Evolutionary conservation across 208 protist genomes (phyloP), one percentile per base, ranked within the genome.

Genomic region (Trypanosoma conorhini): DNA sequence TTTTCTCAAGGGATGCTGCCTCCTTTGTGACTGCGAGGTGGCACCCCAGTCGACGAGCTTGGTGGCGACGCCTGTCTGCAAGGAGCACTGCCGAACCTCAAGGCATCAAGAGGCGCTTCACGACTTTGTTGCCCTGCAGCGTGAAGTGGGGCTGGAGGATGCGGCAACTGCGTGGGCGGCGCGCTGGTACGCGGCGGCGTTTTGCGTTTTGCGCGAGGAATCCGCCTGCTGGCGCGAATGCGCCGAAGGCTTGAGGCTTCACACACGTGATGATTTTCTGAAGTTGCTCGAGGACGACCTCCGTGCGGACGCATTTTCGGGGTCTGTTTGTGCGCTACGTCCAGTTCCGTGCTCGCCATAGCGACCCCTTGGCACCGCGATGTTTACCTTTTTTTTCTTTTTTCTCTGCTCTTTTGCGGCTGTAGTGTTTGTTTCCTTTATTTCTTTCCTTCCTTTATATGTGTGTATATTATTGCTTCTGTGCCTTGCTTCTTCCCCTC

Each of bases 261-360:
- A 70, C 21, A 55, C 65, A 40, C 7, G 15, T 28, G 55, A 50
- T 50, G 65, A 46, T 28, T 70, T 70, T 70, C 13, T 70, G 42
- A 26, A 70, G n/a, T 50, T 70, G 26, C 30, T 70, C 19, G 21
- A 70, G 40, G 28, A 52, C 50, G 54, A 70, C 12, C 13, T 52
- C 15, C 65, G 31, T 30, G 15, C 22, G 17, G 55, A 19, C 28
- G 38, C 44, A 28, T 70, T 70, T 54, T 1, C 26, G 31, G 40
- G 62, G n/a, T 38, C 55, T 26, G 12, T 62, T 24, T 62, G 51
- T n/a, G 7, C 19, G 50, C n/a, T 54, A 26, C 19, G 50, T 1
- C 9, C 50, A 54, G 50, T n/a, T 24, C n/a, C 4, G 26, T 54
- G 19, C 22, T 4, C 26, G 3, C 19, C 50, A 28, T 4, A 54